Percentiles rank a stretch among this genome's conserved stretches.
These are phyloP conservation scores for Taiwanofungus camphoratus DNA, from an alignment of 1,284 basidiomycete species.

Conservation along the genomic window DNA sequence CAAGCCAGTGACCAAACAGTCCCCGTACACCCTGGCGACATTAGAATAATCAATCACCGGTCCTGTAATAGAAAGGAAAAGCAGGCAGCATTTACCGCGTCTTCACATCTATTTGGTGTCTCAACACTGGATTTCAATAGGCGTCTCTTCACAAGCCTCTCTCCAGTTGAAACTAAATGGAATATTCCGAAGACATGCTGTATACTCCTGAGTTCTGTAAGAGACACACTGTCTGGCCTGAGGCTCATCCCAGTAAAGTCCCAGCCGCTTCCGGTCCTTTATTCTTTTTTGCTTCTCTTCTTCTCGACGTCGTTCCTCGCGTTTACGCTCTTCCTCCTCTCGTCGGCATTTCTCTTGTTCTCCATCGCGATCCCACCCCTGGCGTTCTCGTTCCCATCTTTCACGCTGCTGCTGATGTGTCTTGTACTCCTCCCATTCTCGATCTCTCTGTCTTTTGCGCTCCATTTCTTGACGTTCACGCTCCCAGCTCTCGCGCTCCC, in stretches of 20 bases:
- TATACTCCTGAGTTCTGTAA: background rate
- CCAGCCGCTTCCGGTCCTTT: background rate
- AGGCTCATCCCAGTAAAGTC: background rate
- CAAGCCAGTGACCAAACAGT: constrained; percentile 16
- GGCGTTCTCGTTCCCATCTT: constrained; percentile 7
- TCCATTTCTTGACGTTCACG: constrained; percentile 13
- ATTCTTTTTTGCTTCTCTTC: background rate
- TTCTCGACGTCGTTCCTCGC: background rate
- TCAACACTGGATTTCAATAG: constrained; percentile 3
- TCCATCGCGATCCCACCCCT: constrained; percentile 5
- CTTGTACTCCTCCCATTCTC: constrained; percentile 3
- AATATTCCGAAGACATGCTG: background rate
- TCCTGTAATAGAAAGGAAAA: background rate
- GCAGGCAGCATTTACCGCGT: background rate
- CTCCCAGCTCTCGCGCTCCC: constrained; percentile 2
- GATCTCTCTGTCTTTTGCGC: constrained; percentile 5
- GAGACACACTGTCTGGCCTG: background rate
- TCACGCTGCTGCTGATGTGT: background rate
- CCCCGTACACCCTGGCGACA: constrained; percentile 6
- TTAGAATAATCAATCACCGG: background rate
- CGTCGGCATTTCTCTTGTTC: constrained; percentile 10
- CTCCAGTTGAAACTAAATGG: background rate
- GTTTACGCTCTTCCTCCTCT: constrained; percentile 7
- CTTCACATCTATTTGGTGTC: background rate
- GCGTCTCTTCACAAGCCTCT: constrained; percentile 1